Evolutionary conservation across 805 yeast species (phyloP), one percentile per base, ranked within the genome.

Genomic region (Monosporozyma siamensis): DNA sequence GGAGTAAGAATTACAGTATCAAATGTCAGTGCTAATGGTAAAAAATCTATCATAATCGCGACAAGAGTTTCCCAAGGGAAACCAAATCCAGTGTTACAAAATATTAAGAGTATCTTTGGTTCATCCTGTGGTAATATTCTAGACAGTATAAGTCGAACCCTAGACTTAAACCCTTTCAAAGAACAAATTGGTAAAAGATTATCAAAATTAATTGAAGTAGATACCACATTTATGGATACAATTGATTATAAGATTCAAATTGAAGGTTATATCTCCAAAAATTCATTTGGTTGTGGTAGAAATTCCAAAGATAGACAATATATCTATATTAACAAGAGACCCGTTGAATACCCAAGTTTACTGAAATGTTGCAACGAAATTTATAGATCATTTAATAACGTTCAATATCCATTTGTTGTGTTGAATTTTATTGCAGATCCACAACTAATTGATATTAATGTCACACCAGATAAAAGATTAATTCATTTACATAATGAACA

Each of bases 391-490:
- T 86, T 73, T 59, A 89, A 88, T 50, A 72, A 76, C 51, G 67
- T 78, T 4, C 96, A 88, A 54, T 71, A 58, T 41, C 97, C 97
- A 0, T 74, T 77, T 9, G 68, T 83, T 39, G 68, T 87, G 2
- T 51, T 86, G 3, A 70, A 92, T 58, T 50, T 92, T 17, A 53
- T 55, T 11, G 56, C 86, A 5, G 70, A 73, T 32, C 68, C 82
- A 0, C 52, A 55, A 21, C 65, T 68, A 30, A 46, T 81, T n/a
- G 98, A 92, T 62, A 70, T 92, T 15, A 92, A 92, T 60, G 83
- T 92, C 1, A 80, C 95, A 0, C 97, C 98, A 0, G 97, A 92
- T 58, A 92, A 92, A 57, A 68, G 90, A 41, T 74, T 78, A 2
- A 69, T 89, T 2, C 56, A 84, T 52, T 56, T 88, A 2, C 87